Evolutionary conservation across 2,329 filamentous ascomycete genomes (phyloP).

Genomic region (Madurella mycetomatis): DNA sequence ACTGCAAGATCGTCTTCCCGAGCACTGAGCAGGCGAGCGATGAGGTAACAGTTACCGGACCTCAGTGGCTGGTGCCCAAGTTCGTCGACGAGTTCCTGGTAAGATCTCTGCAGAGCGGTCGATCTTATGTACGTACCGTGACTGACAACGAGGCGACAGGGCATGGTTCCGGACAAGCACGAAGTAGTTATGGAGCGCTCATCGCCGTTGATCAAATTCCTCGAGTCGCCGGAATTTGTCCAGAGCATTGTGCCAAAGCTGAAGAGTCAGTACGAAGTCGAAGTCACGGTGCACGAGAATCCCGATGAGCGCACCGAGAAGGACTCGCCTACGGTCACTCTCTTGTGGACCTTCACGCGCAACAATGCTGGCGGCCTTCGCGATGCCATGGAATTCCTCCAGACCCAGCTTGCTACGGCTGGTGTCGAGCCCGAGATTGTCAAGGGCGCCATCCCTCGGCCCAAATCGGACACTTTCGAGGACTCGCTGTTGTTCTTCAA

Average conservation of each 20-base stretch:
- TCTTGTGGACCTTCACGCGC: constrained; percentile 81
- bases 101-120: constrained; percentile 29
- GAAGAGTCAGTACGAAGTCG: constrained; percentile 87
- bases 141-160: constrained; percentile 42
- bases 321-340: constrained; percentile 53
- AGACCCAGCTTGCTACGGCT: constrained; percentile 77
- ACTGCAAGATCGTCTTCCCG: constrained; percentile 98
- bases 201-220: constrained; percentile 70
- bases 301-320: constrained; percentile 55
- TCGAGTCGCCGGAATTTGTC: constrained; percentile 76
- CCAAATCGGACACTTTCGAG: constrained; percentile 97
- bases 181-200: constrained; percentile 80
- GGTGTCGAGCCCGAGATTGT: constrained; percentile 85
- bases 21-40: constrained; percentile 97
- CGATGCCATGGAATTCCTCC: constrained; percentile 92
- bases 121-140: background rate
- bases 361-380: constrained; percentile 95
- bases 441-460: constrained; percentile 93
- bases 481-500: constrained; percentile 96
- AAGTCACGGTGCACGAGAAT: constrained; percentile 69
- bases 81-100: constrained; percentile 93
- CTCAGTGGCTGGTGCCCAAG: constrained; percentile 96
- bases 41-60: constrained; percentile 89
- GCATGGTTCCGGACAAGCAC: constrained; percentile 96
- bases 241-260: constrained; percentile 78